Base-by-base conservation (phyloP, 2,329 filamentous ascomycete genomes). In the Microcyclosporella mali region DNA sequence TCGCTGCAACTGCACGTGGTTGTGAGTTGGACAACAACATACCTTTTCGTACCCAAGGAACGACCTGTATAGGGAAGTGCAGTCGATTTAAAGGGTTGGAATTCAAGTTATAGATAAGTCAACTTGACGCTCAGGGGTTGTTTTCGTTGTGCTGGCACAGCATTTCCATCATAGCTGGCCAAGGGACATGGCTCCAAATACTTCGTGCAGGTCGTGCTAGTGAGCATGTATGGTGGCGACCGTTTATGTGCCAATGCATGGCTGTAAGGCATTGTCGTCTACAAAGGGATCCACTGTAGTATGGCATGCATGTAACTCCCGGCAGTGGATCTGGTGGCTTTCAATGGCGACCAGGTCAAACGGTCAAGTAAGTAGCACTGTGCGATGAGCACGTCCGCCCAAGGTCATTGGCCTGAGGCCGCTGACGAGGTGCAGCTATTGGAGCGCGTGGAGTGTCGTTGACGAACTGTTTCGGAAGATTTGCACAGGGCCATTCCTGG, bases 181-280 rank as follows among this genome's bases (percentile, higher is more conserved):
- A 52, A 52, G 45, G 47, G 46, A 47, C 42, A 53, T 55, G 49
- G 47, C 51, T 51, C 47, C 51, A 4, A 56, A 59, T 53, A 57
- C 48, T 49, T 43, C 46, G 50, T 56, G 45, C 40, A 43, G 47
- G 43, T 49, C 46, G 49, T 57, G 49, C 53, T 57, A 59, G 58
- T 58, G 56, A 55, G 49, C 53, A 49, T 34, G 14, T 35, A 25
- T 47, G 40, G 56, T 58, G 57, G 56, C 56, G 51, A 56, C 50
- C 42, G 46, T 49, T 47, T 47, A 25, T 30, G 49, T 55, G 49
- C 55, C 52, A 54, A 49, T 56, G 53, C 53, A 57, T 48, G 49
- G 49, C 37, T 45, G 42, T 50, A 43, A 51, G 53, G 53, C 50
- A 57, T 40, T 35, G 42, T 46, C 42, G 49, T 50, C 45, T 45